Evolutionary conservation across 352 stramenopile genomes (phyloP).

Genomic region (Phytophthora citrophthora): DNA sequence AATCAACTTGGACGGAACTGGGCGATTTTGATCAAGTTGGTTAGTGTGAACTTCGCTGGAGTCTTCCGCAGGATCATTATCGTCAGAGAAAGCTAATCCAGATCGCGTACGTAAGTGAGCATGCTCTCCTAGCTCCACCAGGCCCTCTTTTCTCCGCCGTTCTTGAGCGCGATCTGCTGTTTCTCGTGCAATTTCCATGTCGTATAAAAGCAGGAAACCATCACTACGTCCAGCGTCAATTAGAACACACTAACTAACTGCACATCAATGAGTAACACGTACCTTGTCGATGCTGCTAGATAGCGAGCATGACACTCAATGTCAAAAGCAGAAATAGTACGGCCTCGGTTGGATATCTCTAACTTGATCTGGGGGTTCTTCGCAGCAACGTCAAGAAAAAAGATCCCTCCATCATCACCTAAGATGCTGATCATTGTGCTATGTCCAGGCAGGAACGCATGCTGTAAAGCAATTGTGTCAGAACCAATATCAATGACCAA

Average conservation of each 20-base stretch:
- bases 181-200: conserved; percentile 78
- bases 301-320: conserved; percentile 79
- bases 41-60: conserved; percentile 7
- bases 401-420: conserved; percentile 66
- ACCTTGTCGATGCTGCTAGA: conserved; percentile 73
- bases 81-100: conserved; percentile 29
- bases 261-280: conserved; percentile 1
- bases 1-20: conserved; percentile 74
- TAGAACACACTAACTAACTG: background rate
- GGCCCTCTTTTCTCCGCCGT: conserved; percentile 46
- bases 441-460: conserved; percentile 68
- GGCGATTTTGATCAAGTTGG: conserved; percentile 28
- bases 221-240: conserved; percentile 46
- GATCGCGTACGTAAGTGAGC: conserved; percentile 48
- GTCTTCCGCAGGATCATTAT: conserved; percentile 11
- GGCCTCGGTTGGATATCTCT: conserved; percentile 64
- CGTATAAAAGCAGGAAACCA: conserved; percentile 80
- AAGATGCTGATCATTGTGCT: conserved; percentile 71
- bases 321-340: conserved; percentile 64
- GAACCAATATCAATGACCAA: background rate
- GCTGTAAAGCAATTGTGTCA: conserved; percentile 38
- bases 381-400: conserved; percentile 75
- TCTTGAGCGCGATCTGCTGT: conserved; percentile 50
- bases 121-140: conserved; percentile 52
- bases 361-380: conserved; percentile 78